Evolutionary conservation across 176 grass and related monocot species (phyloP), one percentile per base, ranked within the genome.

Genomic region (Paspalum vaginatum): DNA sequence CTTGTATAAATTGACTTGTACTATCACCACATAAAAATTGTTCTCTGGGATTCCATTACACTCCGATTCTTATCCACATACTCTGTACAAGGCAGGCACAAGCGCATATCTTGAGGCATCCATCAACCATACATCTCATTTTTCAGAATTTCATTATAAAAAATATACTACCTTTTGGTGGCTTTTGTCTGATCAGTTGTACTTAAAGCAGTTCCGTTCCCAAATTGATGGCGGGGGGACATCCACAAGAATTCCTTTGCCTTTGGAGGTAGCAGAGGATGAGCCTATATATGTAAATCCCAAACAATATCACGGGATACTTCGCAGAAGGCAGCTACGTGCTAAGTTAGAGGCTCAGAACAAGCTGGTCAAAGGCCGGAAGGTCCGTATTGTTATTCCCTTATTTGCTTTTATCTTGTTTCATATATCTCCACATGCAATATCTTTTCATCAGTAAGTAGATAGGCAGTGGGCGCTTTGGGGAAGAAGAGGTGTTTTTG

Each of bases 311-410:
- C 77, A 68, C 12, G 95, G 89, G 38, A 97, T 97, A 74, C 83
- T 97, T 43, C 83, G 95, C 38, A 90, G 95, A 77, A 89, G 95
- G 63, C 92, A 92, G 46, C 74, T 97, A 26, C 92, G 95, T 13
- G 92, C 95, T 51, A 97, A 92, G 82, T 74, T 94, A 83, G 87
- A 92, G 92, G 92, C 92, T 72, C 68, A 91, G 85, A 97, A 94
- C 32, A 97, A 87, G 24, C 85, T 85, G 56, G 70, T 44, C 6
- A 92, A 79, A 68, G 75, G 11, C 53, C 86, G 94, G 75, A 97
- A 97, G 95, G 95, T 94, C 57, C 7, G 47, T 5, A 0, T 18
- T 6, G 17, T 11, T 43, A 10, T 1, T 54, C 11, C 13, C 20
- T 62, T 54, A 21, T 68, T 80, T 47, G 80, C 54, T 76, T 76